A percentile compares a stretch with the other conserved stretches of the same genome.
Evolutionary conservation across 257 asterid genomes (phyloP).

Genomic region (Scutellaria baicalensis): DNA sequence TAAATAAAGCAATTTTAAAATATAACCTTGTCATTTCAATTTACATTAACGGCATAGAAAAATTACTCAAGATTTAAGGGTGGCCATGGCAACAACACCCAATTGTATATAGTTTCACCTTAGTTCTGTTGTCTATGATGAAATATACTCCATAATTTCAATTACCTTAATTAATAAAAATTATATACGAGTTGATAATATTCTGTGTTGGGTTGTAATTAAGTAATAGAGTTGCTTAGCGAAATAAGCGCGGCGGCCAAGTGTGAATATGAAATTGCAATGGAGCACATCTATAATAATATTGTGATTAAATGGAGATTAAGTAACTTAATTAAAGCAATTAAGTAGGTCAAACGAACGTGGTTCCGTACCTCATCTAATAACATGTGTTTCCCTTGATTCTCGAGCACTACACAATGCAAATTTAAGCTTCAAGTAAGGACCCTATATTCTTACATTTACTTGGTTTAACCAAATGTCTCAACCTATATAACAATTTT

Average conservation of each 20-base stretch:
- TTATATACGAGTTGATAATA: too few species aligned
- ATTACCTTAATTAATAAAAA: too few species aligned
- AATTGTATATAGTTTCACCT: too few species aligned
- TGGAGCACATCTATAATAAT: not conserved
- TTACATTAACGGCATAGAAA: too few species aligned
- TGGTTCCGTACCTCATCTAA: constrained; percentile 25
- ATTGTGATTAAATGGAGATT: not conserved
- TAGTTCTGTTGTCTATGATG: too few species aligned
- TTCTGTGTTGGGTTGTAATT: constrained; percentile 2
- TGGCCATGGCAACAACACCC: too few species aligned
- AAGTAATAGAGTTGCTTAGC: constrained; percentile 23
- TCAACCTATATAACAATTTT: not conserved
- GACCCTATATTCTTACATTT: constrained; percentile 24
- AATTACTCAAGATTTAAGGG: too few species aligned
- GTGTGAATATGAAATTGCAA: constrained; percentile 1
- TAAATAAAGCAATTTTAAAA: too few species aligned
- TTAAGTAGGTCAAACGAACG: not conserved
- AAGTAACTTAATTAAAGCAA: constrained; percentile 13
- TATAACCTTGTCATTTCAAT: too few species aligned
- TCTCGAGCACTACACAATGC: constrained; percentile 1
- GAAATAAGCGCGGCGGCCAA: constrained; percentile 18
- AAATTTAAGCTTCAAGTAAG: constrained; percentile 21
- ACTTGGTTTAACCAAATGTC: constrained; percentile 12
- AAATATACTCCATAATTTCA: too few species aligned
- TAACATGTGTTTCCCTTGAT: constrained; percentile 10